Conservation (phyloP, 2,329 filamentous ascomycete genomes). For the Seiridium unicorne region DNA sequence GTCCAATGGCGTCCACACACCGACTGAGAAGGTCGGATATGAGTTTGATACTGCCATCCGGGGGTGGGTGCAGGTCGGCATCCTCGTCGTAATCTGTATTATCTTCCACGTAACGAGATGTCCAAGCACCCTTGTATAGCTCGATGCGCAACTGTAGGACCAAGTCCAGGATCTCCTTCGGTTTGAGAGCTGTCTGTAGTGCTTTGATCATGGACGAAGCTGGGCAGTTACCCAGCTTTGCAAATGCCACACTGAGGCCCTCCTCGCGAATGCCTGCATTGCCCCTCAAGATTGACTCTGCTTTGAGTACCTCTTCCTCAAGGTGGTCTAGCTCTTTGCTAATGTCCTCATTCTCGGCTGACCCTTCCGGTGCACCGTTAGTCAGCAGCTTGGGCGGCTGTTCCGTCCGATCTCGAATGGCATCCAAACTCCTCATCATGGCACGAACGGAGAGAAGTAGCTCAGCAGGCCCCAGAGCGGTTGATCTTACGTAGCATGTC, state of each 20-base stretch:
- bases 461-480: slow-evolving; percentile 64
- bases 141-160: slow-evolving; percentile 73
- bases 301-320: slow-evolving; percentile 65
- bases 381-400: slow-evolving; percentile 27
- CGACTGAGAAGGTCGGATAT: slow-evolving; percentile 71
- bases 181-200: slow-evolving; percentile 62
- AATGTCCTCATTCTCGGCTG: slow-evolving; percentile 32
- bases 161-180: slow-evolving; percentile 68
- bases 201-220: slow-evolving; percentile 57
- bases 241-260: slow-evolving; percentile 66
- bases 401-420: slow-evolving; percentile 44
- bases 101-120: slow-evolving; percentile 63
- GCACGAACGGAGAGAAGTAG: slow-evolving; percentile 64
- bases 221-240: slow-evolving; percentile 67
- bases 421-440: slow-evolving; percentile 68
- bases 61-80: slow-evolving; percentile 47
- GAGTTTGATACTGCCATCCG: slow-evolving; percentile 67
- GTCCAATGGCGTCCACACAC: slow-evolving; percentile 73
- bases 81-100: slow-evolving; percentile 45
- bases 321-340: slow-evolving; percentile 58
- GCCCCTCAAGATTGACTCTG: slow-evolving; percentile 65
- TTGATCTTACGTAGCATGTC: slow-evolving; percentile 62
- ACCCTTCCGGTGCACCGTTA: slow-evolving; percentile 24
- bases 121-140: slow-evolving; percentile 74
- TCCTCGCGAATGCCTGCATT: slow-evolving; percentile 62